These are phyloP conservation scores for Clathrospora elynae DNA, from an alignment of 2,329 filamentous ascomycete genomes.

Conservation along the genomic window DNA sequence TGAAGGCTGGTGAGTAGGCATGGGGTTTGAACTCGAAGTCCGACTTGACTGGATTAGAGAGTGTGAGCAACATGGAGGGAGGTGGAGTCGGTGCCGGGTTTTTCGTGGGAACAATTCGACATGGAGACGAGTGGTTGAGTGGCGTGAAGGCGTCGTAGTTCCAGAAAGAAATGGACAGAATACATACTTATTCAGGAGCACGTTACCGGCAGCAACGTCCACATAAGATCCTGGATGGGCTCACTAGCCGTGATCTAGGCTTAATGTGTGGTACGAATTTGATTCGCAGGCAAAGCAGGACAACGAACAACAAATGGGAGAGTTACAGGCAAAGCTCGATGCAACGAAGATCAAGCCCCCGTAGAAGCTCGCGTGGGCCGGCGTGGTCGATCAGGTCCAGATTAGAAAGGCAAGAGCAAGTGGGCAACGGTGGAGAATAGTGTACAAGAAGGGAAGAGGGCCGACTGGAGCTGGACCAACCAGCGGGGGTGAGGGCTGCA, in stretches of 20 bases:
- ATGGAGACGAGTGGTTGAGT: conserved; percentile 43
- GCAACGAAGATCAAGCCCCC: conserved; percentile 45
- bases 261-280: conserved; percentile 40
- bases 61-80: conserved; percentile 57
- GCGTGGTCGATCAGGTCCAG: conserved; percentile 43
- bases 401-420: conserved; percentile 36
- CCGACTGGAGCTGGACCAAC: conserved; percentile 43
- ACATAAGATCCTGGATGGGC: conserved; percentile 41
- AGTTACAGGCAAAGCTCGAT: conserved; percentile 37
- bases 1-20: conserved; percentile 55
- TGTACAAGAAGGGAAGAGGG: conserved; percentile 46
- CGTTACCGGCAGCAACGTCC: conserved; percentile 44
- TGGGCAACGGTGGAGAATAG: conserved; percentile 40
- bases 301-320: conserved; percentile 36
- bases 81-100: conserved; percentile 21
- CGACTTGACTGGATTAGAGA: conserved; percentile 54
- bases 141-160: conserved; percentile 34
- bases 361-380: conserved; percentile 44
- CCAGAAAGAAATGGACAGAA: conserved; percentile 43
- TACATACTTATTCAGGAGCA: conserved; percentile 48
- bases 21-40: conserved; percentile 56
- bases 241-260: conserved; percentile 40
- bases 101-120: conserved; percentile 33
- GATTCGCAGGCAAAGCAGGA: conserved; percentile 46
- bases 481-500: conserved; percentile 38